These are phyloP conservation scores for Podila verticillata DNA, from an alignment of 192 early-diverging fungal species.

Conservation along the genomic window DNA sequence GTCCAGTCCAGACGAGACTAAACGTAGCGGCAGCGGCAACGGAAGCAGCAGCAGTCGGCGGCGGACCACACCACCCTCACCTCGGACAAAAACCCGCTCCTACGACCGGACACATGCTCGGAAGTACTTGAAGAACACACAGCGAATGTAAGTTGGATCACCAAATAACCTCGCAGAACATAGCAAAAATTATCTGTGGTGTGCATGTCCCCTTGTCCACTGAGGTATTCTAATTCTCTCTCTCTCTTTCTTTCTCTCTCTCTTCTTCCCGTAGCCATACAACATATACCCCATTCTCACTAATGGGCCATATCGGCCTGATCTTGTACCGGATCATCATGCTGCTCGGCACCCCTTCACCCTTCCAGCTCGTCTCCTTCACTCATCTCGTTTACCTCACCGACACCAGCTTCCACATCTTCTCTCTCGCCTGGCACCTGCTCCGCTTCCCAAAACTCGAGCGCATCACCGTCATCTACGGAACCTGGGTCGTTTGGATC, in stretches of 20 bases:
- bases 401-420: slow-evolving; percentile 57
- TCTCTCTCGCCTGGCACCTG: slow-evolving; percentile 54
- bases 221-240: not conserved
- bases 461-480: slow-evolving; percentile 62
- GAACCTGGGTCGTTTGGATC: slow-evolving; percentile 66
- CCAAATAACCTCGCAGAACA: too few species aligned
- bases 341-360: slow-evolving; percentile 36
- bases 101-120: slow-evolving; percentile 47
- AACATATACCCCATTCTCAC: slow-evolving; percentile 53
- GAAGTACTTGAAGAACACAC: slow-evolving; percentile 47
- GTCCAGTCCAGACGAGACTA: slow-evolving; percentile 38
- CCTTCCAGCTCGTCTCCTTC: slow-evolving; percentile 50
- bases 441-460: slow-evolving; percentile 55
- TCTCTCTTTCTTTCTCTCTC: not conserved
- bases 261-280: slow-evolving; percentile 40
- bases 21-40: slow-evolving; percentile 21
- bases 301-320: slow-evolving; percentile 42
- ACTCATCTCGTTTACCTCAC: slow-evolving; percentile 56
- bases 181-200: too few species aligned
- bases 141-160: slow-evolving; percentile 28
- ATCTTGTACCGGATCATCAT: slow-evolving; percentile 51
- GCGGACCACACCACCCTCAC: slow-evolving; percentile 36
- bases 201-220: too few species aligned
- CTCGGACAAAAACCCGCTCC: slow-evolving; percentile 31
- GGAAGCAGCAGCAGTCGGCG: slow-evolving; percentile 18